Evolutionary conservation across 805 yeast genomes (phyloP).

Genomic region (Starmerella roubikii): DNA sequence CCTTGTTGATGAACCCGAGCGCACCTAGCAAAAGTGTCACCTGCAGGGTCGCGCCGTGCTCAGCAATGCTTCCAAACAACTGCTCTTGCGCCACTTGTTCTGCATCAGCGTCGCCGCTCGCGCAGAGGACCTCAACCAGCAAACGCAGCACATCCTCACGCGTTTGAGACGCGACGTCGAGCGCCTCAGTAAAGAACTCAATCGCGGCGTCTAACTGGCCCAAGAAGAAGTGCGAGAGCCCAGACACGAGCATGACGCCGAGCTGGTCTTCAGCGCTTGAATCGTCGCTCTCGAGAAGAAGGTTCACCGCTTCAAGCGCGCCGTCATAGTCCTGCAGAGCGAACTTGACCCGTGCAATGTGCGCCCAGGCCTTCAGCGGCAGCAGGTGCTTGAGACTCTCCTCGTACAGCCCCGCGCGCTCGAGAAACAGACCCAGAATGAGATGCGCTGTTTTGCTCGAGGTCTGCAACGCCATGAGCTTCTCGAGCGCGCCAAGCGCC

Average conservation of each 20-base stretch:
- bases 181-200: conserved; percentile 50
- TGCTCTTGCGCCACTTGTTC: conserved; percentile 77
- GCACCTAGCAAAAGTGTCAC: conserved; percentile 70
- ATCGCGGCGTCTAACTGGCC: conserved; percentile 53
- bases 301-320: conserved; percentile 38
- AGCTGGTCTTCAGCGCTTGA: conserved; percentile 10
- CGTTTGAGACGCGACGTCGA: conserved; percentile 33
- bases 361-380: conserved; percentile 24
- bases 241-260: conserved; percentile 58
- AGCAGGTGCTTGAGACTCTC: conserved; percentile 31
- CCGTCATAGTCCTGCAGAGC: conserved; percentile 42
- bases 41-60: conserved; percentile 49
- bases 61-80: conserved; percentile 49
- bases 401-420: conserved; percentile 53
- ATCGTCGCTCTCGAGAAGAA: neutral
- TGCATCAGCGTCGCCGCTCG: conserved; percentile 60
- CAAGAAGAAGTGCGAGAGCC: conserved; percentile 53
- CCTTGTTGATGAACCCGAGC: conserved; percentile 48
- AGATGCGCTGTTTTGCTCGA: conserved; percentile 20
- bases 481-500: conserved; percentile 33
- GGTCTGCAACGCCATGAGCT: conserved; percentile 37
- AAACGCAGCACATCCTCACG: conserved; percentile 50
- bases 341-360: conserved; percentile 55
- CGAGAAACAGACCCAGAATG: conserved; percentile 31
- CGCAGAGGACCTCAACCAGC: conserved; percentile 66